A percentile compares a stretch with the other conserved stretches of the same genome.
Conservation (phyloP, 2,329 filamentous ascomycete genomes). For the Gaeumannomyces tritici region DNA sequence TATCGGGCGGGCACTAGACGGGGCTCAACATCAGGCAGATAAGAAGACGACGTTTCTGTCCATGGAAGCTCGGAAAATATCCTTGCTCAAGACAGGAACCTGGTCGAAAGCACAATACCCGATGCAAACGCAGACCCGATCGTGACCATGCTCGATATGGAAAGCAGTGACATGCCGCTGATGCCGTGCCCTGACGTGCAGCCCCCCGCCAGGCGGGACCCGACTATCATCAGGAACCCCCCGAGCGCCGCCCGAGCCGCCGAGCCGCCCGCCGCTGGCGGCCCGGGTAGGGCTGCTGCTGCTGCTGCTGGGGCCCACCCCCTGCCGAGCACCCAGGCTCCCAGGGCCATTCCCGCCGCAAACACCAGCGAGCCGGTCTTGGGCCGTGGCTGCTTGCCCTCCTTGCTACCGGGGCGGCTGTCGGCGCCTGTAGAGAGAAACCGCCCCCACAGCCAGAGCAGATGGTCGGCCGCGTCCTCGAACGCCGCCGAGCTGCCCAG, state of each 20-base stretch:
- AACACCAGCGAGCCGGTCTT: constrained; percentile 3
- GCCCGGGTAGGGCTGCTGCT: constrained; percentile 18
- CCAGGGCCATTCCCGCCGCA: constrained; percentile 1
- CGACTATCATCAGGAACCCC: constrained; percentile 48
- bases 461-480: constrained; percentile 47
- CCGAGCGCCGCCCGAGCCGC: constrained; percentile 36
- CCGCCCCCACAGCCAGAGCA: constrained; percentile 22
- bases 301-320: constrained; percentile 14
- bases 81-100: not conserved
- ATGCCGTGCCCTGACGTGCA: constrained; percentile 64
- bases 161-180: constrained; percentile 54
- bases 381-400: not conserved
- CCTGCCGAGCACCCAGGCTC: constrained; percentile 16
- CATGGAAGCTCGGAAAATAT: no score
- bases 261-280: constrained; percentile 15
- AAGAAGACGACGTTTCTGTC: no score
- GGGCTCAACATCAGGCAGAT: no score
- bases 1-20: no score
- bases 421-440: not conserved
- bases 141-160: constrained; percentile 51
- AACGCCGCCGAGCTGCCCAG: constrained; percentile 54
- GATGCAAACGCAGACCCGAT: constrained; percentile 47
- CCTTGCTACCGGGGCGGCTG: constrained; percentile 15
- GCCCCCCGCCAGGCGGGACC: constrained; percentile 52
- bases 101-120: constrained; percentile 20